Conservation (phyloP, 306 rosid genomes). For the Pyrus betulifolia region DNA sequence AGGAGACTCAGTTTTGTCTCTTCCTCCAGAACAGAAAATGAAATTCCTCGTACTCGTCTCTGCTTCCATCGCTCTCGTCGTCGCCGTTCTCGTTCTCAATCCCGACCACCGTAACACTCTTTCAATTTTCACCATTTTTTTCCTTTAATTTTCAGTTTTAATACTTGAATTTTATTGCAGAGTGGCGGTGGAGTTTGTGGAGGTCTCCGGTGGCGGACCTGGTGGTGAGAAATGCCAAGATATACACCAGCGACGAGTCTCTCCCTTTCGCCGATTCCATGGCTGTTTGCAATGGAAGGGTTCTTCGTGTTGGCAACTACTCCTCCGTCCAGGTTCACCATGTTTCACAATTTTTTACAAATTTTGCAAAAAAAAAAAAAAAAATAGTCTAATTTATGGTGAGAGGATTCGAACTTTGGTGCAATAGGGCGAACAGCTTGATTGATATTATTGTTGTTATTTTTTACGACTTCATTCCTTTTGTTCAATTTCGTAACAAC, state of each 20-base stretch:
- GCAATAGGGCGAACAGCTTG: too few species aligned
- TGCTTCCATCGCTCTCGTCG: constrained; percentile 24
- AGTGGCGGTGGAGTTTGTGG: constrained; percentile 13
- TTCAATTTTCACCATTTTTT: not conserved
- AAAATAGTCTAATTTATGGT: too few species aligned
- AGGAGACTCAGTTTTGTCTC: not conserved
- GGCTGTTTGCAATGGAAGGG: constrained; percentile 60
- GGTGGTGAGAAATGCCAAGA: constrained; percentile 50
- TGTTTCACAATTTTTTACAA: not conserved
- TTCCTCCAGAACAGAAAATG: constrained; percentile 4
- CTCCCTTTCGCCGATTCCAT: constrained; percentile 68
- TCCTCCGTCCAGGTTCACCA: constrained; percentile 51
- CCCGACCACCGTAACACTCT: constrained; percentile 5
- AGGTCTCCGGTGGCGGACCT: constrained; percentile 40
- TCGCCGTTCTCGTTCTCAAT: constrained; percentile 26
- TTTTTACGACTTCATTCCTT: too few species aligned
- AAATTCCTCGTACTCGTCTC: constrained; percentile 8
- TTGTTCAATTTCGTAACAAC: too few species aligned
- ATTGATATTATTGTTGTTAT: too few species aligned
- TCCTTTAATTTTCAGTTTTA: not conserved
- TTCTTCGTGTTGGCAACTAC: constrained; percentile 58
- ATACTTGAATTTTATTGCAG: not conserved
- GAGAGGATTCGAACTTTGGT: too few species aligned
- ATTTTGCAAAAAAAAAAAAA: too few species aligned
- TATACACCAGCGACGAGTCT: constrained; percentile 64